Base-by-base conservation (phyloP, 345 rosid genomes). In the Gossypium raimondii region DNA sequence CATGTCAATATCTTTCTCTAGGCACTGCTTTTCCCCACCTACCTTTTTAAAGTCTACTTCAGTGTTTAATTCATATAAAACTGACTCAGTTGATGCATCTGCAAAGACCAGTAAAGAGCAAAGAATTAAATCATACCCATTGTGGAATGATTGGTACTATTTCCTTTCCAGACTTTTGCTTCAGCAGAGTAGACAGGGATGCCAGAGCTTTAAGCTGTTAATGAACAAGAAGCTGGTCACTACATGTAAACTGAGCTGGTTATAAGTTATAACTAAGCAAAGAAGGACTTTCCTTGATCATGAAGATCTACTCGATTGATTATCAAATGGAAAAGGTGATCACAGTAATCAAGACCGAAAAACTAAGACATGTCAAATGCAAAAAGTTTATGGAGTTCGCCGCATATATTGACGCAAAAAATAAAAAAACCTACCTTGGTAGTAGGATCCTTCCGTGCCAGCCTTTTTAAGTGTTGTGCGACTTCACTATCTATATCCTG, bases 141-240 rank as follows among this genome's bases (percentile, higher is more conserved):
- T 94, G 99, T 27, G 98, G 97, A 78, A 94, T 86, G 62, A 87
- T 75, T 0, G 81, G 87, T 73, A 84, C 75, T 69, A 92, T 24
- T 48, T 89, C 96, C 85, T 89, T 93, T 72, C 82, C 89, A 67
- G 93, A 74, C 89, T 87, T 94, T 67, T 87, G 84, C 87, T 92
- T 91, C 75, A 94, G 73, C 74, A 89, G 75, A 47, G 59, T 77
- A 61, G 96, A 87, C 58, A 92, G 60, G 78, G 93, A 80, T 78
- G 89, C 73, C 76, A 94, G 83, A 73, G 98, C 98, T 81, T 94
- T 94, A 74, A 94, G 92, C 97, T 94, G 95, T 84, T 51, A 73
- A 77, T 59, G 56, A 79, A 82, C 48, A 27, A 65, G 71, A 79
- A 74, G 13, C 61, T 60, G 48, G 41, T 67, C 48, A 69, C 0